Evolutionary conservation across 2,329 filamentous ascomycete species (phyloP), one percentile per base, ranked within the genome.

Genomic region (Mariannaea elegans): DNA sequence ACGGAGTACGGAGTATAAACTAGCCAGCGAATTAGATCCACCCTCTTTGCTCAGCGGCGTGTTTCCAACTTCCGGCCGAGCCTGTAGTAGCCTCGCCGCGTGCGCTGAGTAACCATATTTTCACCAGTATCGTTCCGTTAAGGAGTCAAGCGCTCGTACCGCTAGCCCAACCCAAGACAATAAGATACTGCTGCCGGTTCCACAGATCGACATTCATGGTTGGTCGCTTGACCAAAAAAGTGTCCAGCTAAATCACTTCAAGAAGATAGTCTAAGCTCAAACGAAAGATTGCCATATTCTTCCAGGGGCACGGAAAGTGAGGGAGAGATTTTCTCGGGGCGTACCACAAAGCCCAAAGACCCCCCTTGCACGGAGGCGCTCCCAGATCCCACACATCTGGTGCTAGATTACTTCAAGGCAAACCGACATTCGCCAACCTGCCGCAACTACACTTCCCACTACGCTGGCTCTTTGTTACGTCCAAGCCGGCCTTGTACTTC

Each of bases 391-490:
- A 55, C 61, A 66, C 48, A 60, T 59, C 54, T 57, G 46, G 59
- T 61, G 56, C 52, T 56, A 60, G 50, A 45, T 57, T 51, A 41
- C 27, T 57, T 56, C 56, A 32, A 44, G 42, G 48, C 50, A 52
- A 60, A 50, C 47, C 24, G 38, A 39, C 38, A 62, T 53, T 61
- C 56, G 53, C 57, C 14, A 44, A 41, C 46, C 59, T 56, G 44
- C 60, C 54, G 36, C 38, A 16, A 39, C 56, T 59, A 60, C 56
- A 34, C 42, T 52, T 61, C 52, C 50, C 42, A 48, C 48, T 54
- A 55, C 66, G 65, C 65, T 63, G 65, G 63, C 45, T 51, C 64
- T 61, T 44, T 46, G 65, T 70, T 68, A 62, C 66, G 71, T 69
- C 57, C 65, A 62, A 65, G 64, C 61, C 60, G 65, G 59, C 34